These are phyloP conservation scores for Lactifluus volemus DNA, from an alignment of 768 basidiomycete genomes.

Conservation along the genomic window DNA sequence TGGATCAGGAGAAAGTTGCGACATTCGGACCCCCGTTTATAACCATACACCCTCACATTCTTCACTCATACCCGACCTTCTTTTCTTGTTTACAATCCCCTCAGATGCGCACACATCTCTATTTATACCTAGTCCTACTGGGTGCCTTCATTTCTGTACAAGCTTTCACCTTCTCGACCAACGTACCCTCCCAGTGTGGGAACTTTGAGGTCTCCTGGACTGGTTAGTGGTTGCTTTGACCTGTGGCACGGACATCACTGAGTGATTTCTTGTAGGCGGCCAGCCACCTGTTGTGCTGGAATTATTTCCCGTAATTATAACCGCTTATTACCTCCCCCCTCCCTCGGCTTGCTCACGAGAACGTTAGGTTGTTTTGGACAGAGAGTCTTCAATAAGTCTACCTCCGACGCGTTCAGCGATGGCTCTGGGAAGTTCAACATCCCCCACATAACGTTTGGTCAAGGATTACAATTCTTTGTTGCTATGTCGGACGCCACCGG, in stretches of 20 bases:
- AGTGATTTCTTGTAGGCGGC: constrained; percentile 7
- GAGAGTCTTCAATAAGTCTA: constrained; percentile 45
- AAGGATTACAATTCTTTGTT: constrained; percentile 38
- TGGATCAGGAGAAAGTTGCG: too few relatives aligned
- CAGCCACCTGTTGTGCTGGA: constrained; percentile 8
- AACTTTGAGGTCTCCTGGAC: too few relatives aligned
- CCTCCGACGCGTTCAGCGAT: constrained; percentile 39
- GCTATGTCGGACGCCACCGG: constrained; percentile 69
- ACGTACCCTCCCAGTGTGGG: constrained; percentile 34
- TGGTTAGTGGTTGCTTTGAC: too few relatives aligned
- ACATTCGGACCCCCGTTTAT: too few relatives aligned
- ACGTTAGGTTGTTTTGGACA: constrained; percentile 30
- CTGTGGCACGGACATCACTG: not conserved
- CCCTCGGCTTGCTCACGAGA: not conserved
- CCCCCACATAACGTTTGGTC: constrained; percentile 33
- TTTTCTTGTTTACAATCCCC: not conserved
- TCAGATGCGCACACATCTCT: not conserved
- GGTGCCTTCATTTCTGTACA: not conserved
- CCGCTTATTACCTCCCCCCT: not conserved
- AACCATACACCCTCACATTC: too few relatives aligned
- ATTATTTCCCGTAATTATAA: constrained; percentile 4
- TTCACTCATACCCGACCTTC: not conserved
- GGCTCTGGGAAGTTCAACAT: constrained; percentile 44
- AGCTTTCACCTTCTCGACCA: constrained; percentile 38
- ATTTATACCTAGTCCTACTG: not conserved